Conservation (phyloP, 1,284 basidiomycete genomes). For the Irpex lacteus region DNA sequence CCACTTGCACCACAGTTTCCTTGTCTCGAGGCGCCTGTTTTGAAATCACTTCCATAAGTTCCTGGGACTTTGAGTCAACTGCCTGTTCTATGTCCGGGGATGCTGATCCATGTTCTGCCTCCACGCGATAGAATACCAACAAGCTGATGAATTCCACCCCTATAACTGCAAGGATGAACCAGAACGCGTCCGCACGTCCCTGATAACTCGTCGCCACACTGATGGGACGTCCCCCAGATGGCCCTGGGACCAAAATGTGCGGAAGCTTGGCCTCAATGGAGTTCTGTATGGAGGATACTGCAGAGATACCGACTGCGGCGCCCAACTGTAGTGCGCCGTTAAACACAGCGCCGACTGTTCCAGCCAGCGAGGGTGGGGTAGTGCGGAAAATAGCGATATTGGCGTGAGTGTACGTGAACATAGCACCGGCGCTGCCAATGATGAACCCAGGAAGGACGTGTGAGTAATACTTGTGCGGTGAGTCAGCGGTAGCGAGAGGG, state of each 20-base stretch:
- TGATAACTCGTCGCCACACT: constrained; percentile 24
- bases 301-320: constrained; percentile 46
- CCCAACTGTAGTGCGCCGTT: constrained; percentile 53
- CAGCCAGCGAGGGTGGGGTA: constrained; percentile 46
- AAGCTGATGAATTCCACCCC: constrained; percentile 32
- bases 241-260: constrained; percentile 15
- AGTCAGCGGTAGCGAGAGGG: constrained; percentile 40
- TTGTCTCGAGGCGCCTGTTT: too few species aligned
- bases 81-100: not conserved
- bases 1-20: too few species aligned
- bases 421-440: constrained; percentile 40
- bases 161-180: constrained; percentile 46
- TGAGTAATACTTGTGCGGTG: constrained; percentile 41
- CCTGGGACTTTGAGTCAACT: not conserved
- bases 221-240: not conserved
- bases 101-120: not conserved
- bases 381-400: constrained; percentile 50
- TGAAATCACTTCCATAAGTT: too few species aligned
- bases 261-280: constrained; percentile 36
- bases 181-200: constrained; percentile 45
- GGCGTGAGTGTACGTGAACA: constrained; percentile 32
- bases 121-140: constrained; percentile 34
- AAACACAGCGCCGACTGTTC: constrained; percentile 55
- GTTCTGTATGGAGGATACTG: constrained; percentile 44
- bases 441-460: constrained; percentile 48